Conservation (phyloP, 1,284 basidiomycete genomes). For the Tylopilus orsonianus region DNA sequence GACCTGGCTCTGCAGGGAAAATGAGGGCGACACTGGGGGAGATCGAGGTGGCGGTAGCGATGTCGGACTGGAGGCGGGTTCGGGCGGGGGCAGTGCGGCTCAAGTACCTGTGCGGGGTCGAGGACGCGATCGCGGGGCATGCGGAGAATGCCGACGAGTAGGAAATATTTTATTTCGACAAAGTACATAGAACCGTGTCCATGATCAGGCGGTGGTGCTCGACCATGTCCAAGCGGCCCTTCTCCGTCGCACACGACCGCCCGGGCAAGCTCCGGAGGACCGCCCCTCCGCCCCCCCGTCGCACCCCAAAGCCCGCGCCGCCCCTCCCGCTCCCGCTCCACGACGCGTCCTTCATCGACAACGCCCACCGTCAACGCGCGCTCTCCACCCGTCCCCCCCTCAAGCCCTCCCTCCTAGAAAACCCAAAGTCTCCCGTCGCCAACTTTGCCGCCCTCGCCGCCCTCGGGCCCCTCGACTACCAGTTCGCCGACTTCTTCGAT, state of each 20-base stretch:
- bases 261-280: constrained; percentile 18
- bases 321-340: constrained; percentile 23
- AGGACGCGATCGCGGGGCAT: constrained; percentile 56
- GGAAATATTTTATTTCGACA: no score
- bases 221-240: constrained; percentile 16
- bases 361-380: constrained; percentile 1
- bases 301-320: no score
- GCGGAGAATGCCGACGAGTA: constrained; percentile 40
- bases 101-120: constrained; percentile 77
- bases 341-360: constrained; percentile 26
- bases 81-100: constrained; percentile 68
- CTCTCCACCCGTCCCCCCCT: constrained; percentile 19
- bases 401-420: constrained; percentile 36
- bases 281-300: not conserved
- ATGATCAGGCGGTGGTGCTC: not conserved
- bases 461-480: constrained; percentile 21
- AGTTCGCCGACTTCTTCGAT: constrained; percentile 19
- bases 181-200: no score
- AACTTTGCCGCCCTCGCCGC: constrained; percentile 32
- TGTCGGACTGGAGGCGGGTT: constrained; percentile 55
- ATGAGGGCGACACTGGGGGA: constrained; percentile 47
- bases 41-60: constrained; percentile 53
- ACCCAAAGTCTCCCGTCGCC: constrained; percentile 47
- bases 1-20: constrained; percentile 44
- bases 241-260: constrained; percentile 6